A percentile compares a stretch with the other conserved stretches of the same genome.
Conservation (phyloP, 2,329 filamentous ascomycete genomes). For the Botrytis fragariae region DNA sequence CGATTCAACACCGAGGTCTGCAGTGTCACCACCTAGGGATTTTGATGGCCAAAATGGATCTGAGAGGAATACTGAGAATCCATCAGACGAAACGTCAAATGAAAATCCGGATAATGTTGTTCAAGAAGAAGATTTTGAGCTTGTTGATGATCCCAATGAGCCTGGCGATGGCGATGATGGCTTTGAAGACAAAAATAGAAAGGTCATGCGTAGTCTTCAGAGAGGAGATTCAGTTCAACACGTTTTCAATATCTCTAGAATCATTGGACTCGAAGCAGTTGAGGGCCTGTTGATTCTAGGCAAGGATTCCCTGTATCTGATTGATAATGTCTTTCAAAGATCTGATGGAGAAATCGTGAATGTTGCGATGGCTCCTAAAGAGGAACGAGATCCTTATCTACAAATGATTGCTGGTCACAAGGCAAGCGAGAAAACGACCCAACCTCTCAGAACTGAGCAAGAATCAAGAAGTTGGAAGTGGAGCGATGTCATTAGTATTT, state of each 20-base stretch:
- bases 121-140: constrained; percentile 86
- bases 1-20: constrained; percentile 22
- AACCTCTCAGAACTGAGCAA: constrained; percentile 61
- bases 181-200: constrained; percentile 96
- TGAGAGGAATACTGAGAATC: constrained; percentile 23
- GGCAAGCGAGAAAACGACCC: constrained; percentile 52
- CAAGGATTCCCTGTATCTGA: constrained; percentile 87
- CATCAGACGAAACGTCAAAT: constrained; percentile 22
- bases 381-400: constrained; percentile 93
- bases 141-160: constrained; percentile 91
- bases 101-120: constrained; percentile 31
- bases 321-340: constrained; percentile 95
- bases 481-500: constrained; percentile 91
- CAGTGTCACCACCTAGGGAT: constrained; percentile 18
- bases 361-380: constrained; percentile 85
- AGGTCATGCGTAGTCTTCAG: constrained; percentile 91
- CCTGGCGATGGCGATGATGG: constrained; percentile 69
- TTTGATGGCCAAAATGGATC: constrained; percentile 22
- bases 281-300: constrained; percentile 93
- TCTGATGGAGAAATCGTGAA: constrained; percentile 96
- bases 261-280: constrained; percentile 87
- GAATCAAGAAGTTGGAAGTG: constrained; percentile 90
- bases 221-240: constrained; percentile 89
- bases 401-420: constrained; percentile 82
- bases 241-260: constrained; percentile 92